phyloP scores from a whole-genome alignment of 2,329 filamentous ascomycete species.

The Aureobasidium lini region DNA sequence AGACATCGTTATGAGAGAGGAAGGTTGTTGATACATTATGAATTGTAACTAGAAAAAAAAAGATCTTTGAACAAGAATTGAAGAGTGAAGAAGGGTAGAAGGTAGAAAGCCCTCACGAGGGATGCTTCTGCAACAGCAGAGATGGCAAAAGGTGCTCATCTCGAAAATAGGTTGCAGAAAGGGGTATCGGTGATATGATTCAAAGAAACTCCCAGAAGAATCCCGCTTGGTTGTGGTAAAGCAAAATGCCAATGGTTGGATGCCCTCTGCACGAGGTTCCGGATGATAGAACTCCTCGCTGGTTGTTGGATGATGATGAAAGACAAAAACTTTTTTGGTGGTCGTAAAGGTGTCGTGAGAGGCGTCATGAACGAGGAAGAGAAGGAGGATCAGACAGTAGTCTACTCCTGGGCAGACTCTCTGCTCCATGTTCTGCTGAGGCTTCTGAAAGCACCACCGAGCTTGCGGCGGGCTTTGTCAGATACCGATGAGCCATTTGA shows the following conservation, averaged over 20 bases:
- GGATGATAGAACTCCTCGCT: conserved; percentile 5
- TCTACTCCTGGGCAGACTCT: neutral
- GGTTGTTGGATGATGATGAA: conserved; percentile 6
- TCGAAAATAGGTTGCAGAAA: neutral
- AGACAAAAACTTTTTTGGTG: conserved; percentile 5
- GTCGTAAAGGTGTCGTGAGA: conserved; percentile 3
- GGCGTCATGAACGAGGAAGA: neutral
- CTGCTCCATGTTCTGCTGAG: conserved; percentile 10
- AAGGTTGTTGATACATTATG: conserved; percentile 3
- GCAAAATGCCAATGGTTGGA: neutral
- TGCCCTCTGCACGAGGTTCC: neutral
- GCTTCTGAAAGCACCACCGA: conserved; percentile 8
- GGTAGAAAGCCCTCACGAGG: neutral
- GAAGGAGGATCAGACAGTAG: neutral
- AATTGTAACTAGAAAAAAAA: neutral
- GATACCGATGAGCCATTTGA: conserved; percentile 9
- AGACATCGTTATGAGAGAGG: neutral
- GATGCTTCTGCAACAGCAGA: neutral
- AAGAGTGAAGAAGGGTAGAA: neutral
- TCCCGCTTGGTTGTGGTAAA: neutral
- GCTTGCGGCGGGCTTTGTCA: neutral
- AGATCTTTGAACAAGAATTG: neutral
- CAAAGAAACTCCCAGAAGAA: neutral
- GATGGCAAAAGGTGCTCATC: neutral
- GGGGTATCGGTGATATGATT: conserved; percentile 1